phyloP scores from a whole-genome alignment of 2,329 filamentous ascomycete species.

The Xylariaceae sp. region DNA sequence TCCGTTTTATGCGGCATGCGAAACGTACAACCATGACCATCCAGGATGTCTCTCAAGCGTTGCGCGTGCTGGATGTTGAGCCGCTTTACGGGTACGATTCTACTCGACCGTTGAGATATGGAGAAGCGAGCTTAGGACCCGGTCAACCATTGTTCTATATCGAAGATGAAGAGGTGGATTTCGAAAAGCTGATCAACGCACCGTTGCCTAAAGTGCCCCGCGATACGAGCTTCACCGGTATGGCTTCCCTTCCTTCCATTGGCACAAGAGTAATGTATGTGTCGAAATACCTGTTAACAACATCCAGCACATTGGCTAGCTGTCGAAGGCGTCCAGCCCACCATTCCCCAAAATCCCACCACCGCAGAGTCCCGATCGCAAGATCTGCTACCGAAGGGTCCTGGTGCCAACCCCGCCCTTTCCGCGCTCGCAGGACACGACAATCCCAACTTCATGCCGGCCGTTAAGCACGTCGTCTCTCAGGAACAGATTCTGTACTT shows the following conservation, averaged over 20 bases:
- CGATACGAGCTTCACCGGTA: conserved; percentile 90
- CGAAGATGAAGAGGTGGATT: conserved; percentile 97
- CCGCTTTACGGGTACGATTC: conserved; percentile 96
- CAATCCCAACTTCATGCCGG: conserved; percentile 80
- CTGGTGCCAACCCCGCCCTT: conserved; percentile 82
- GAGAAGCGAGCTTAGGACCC: conserved; percentile 89
- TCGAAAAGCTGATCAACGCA: conserved; percentile 98
- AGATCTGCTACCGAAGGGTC: conserved; percentile 87
- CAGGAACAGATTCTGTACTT: conserved; percentile 97
- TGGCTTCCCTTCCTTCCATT: conserved; percentile 25
- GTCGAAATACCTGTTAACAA: conserved; percentile 9
- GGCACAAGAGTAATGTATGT: neutral
- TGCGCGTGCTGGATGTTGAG: conserved; percentile 87
- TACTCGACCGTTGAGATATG: conserved; percentile 83
- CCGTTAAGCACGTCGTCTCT: conserved; percentile 93
- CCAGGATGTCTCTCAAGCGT: conserved; percentile 83
- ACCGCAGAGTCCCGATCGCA: conserved; percentile 80
- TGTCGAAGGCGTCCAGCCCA: conserved; percentile 94
- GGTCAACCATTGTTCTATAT: conserved; percentile 96
- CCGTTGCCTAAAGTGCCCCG: conserved; percentile 92
- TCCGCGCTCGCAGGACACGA: conserved; percentile 83
- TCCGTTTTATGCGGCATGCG: conserved; percentile 94
- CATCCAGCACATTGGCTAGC: conserved; percentile 88
- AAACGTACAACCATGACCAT: conserved; percentile 86
- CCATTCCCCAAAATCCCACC: conserved; percentile 94